Conservation (phyloP, 441 rosid genomes). For the Brassica hybrid region DNA sequence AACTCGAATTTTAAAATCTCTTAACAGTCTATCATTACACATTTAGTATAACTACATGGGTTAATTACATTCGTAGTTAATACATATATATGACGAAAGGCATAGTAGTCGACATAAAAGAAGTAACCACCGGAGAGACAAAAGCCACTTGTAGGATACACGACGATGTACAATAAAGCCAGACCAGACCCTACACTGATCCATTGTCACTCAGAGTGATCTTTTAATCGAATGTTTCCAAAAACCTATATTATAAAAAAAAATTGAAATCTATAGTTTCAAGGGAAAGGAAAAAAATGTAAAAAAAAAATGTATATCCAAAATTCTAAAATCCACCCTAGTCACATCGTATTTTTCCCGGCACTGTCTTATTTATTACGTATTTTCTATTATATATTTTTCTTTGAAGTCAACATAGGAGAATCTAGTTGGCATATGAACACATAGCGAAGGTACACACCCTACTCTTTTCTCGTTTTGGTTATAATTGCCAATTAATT, state of each 20-base stretch:
- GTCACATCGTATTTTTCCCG: slow-evolving; percentile 28
- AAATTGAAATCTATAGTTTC: background rate
- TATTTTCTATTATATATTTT: background rate
- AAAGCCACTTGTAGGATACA: background rate
- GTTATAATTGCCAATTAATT: background rate
- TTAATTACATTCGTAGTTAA: background rate
- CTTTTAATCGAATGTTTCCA: background rate
- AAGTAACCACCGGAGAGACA: background rate
- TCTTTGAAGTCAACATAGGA: background rate
- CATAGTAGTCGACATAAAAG: background rate
- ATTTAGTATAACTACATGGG: background rate
- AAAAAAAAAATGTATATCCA: background rate
- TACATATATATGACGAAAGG: background rate
- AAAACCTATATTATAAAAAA: background rate
- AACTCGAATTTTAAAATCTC: background rate
- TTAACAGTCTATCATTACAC: background rate
- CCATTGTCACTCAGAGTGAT: background rate
- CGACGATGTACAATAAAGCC: background rate
- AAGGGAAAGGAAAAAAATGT: background rate
- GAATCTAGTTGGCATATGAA: slow-evolving; percentile 8
- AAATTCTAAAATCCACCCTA: background rate
- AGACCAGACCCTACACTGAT: background rate
- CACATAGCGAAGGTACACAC: background rate
- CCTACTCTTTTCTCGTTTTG: background rate
- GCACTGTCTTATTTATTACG: background rate